Evolutionary conservation across 225 moss, liverwort and hornwort species (phyloP), one percentile per base, ranked within the genome.

Genomic region (Pleurozium schreberi): DNA sequence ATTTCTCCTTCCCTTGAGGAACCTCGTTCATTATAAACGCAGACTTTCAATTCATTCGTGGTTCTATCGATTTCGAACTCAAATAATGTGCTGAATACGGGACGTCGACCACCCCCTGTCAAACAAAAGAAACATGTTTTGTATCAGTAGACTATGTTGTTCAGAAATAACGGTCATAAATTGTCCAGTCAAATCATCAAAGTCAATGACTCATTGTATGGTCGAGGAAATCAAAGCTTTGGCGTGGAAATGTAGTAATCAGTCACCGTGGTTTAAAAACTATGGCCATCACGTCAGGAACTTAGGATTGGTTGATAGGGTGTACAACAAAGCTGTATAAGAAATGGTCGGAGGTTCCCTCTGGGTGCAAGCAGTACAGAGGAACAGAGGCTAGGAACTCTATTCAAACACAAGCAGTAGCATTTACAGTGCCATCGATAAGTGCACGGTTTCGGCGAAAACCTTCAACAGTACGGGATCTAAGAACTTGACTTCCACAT

Each of bases 1-100:
- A 90, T 62, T 65, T 90, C 84, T 69, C 62, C 88, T 50, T 83
- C 90, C 74, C 55, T 53, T 43, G 58, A 36, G 30, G 57, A 87
- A 25, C 62, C 60, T 86, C 57, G n/a, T 26, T 82, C 67, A 14
- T n/a, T 74, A 14, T 47, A 88, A 50, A 91, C 38, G n/a, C 63
- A 67, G 55, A 90, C 55, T 47, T 76, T 58, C 26, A 93, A 83
- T 14, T 75, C 90, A 66, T 59, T 86, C 43, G 88, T 86, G 63
- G 27, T 84, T 65, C 90, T 88, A 68, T 93, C 84, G n/a, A 91
- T 65, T 14, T 91, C 79, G 57, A 93, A 86, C 33, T 86, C 87
- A 89, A 90, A 88, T 25, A 9, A 30, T 60, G 85, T 43, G 33
- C 75, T 66, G 64, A 89, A 90, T 68, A 30, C 7, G 36, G 91